Evolutionary conservation across 306 rosid species (phyloP).

Genomic region (Cercis canadensis): DNA sequence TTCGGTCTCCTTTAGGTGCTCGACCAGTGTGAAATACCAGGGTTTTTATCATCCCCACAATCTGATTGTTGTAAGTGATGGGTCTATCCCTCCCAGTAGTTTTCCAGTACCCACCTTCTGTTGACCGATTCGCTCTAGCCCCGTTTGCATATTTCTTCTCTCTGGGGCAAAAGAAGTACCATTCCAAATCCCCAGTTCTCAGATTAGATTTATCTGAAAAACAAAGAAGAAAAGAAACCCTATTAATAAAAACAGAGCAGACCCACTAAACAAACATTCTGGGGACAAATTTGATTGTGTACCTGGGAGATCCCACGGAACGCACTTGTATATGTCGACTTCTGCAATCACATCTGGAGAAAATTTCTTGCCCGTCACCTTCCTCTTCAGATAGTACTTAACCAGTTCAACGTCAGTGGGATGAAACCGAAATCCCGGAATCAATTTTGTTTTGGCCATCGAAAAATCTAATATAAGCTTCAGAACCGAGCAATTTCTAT

Average conservation of each 20-base stretch:
- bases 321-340: conserved; percentile 64
- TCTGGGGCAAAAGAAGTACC: conserved; percentile 72
- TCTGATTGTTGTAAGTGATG: conserved; percentile 33
- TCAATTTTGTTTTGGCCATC: conserved; percentile 39
- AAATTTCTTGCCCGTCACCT: conserved; percentile 50
- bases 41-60: conserved; percentile 74
- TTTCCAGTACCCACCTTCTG: conserved; percentile 75
- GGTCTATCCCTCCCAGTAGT: conserved; percentile 68
- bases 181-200: conserved; percentile 62
- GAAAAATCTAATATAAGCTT: conserved; percentile 25
- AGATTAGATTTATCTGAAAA: conserved; percentile 57
- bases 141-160: conserved; percentile 69
- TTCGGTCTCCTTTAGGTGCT: conserved; percentile 64
- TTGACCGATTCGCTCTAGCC: conserved; percentile 59
- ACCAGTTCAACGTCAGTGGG: conserved; percentile 73
- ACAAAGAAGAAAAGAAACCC: neutral
- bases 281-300: neutral
- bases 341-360: conserved; percentile 50
- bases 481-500: conserved; percentile 27
- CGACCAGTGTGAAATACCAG: conserved; percentile 65
- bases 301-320: conserved; percentile 93
- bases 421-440: conserved; percentile 77
- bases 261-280: neutral
- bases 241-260: neutral
- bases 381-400: conserved; percentile 62